Conservation (phyloP, 495 filamentous ascomycete genomes). For the Xylaria palmicola region DNA sequence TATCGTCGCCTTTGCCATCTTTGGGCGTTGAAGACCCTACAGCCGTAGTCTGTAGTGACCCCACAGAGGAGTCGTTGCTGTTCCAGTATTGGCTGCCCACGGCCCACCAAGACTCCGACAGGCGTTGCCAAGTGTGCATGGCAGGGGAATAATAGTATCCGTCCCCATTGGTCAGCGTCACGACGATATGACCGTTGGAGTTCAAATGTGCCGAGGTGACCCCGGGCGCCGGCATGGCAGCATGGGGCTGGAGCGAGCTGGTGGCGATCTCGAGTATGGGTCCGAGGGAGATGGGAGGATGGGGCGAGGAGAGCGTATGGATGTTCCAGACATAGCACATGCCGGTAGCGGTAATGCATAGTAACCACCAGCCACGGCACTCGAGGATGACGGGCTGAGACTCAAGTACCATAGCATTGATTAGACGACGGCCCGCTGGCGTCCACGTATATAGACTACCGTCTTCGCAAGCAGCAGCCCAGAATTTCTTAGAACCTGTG, state of each 20-base stretch:
- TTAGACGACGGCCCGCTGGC: conserved; percentile 82
- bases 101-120: conserved; percentile 97
- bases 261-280: conserved; percentile 84
- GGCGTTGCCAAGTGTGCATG: conserved; percentile 90
- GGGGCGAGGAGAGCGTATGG: conserved; percentile 75
- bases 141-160: conserved; percentile 81
- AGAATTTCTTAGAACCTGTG: conserved; percentile 86
- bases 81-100: conserved; percentile 99
- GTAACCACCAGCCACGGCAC: conserved; percentile 81
- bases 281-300: conserved; percentile 86
- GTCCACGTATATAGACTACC: conserved; percentile 93
- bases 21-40: conserved; percentile 48
- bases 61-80: conserved; percentile 80
- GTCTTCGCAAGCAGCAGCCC: conserved; percentile 91
- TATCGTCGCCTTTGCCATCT: conserved; percentile 41
- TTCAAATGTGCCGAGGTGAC: conserved; percentile 90
- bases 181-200: conserved; percentile 74
- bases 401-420: conserved; percentile 82
- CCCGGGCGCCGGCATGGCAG: conserved; percentile 70
- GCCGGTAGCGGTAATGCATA: conserved; percentile 85
- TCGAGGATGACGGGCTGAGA: conserved; percentile 93
- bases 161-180: conserved; percentile 88
- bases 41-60: conserved; percentile 71
- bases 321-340: conserved; percentile 94
- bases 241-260: conserved; percentile 60